Conservation (phyloP, 2,329 filamentous ascomycete genomes). For the Ascochyta clinopodiicola region DNA sequence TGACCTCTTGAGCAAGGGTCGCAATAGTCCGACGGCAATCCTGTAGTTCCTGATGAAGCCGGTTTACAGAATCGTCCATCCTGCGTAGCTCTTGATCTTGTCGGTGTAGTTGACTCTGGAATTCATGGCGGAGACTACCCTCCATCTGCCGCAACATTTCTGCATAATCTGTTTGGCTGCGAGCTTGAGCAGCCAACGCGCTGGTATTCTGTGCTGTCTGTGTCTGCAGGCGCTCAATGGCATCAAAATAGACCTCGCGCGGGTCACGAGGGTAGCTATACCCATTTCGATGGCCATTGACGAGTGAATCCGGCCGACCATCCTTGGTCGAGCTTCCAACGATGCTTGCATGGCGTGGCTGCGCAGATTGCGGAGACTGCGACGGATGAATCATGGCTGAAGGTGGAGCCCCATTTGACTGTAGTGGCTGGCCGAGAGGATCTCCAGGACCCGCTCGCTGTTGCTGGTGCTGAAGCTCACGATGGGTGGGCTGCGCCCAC, state of each 20-base stretch:
- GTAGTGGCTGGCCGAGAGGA: conserved; percentile 23
- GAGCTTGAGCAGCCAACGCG: conserved; percentile 41
- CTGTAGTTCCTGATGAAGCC: conserved; percentile 52
- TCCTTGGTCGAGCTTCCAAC: conserved; percentile 21
- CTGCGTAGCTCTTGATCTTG: conserved; percentile 45
- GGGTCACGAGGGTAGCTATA: conserved; percentile 39
- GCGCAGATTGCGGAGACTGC: conserved; percentile 20
- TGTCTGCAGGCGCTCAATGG: conserved; percentile 55
- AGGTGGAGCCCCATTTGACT: conserved; percentile 6
- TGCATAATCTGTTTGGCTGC: conserved; percentile 40
- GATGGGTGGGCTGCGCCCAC: conserved; percentile 26
- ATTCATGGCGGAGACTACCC: conserved; percentile 49
- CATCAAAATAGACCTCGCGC: conserved; percentile 46
- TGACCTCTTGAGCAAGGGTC: conserved; percentile 45
- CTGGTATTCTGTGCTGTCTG: conserved; percentile 56
- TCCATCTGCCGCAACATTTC: conserved; percentile 38
- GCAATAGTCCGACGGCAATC: conserved; percentile 47
- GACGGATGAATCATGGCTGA: conserved; percentile 12
- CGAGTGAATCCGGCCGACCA: conserved; percentile 23
- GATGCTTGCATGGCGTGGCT: conserved; percentile 22
- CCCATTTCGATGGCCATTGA: conserved; percentile 27
- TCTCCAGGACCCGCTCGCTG: conserved; percentile 30
- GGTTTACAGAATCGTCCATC: conserved; percentile 49
- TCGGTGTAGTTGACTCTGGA: conserved; percentile 36
- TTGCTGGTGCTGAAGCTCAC: conserved; percentile 24